Percentiles rank a stretch among this genome's conserved stretches.
These are phyloP conservation scores for Chlorella vulgaris DNA, from an alignment of 139 green algal genomes.

Conservation along the genomic window DNA sequence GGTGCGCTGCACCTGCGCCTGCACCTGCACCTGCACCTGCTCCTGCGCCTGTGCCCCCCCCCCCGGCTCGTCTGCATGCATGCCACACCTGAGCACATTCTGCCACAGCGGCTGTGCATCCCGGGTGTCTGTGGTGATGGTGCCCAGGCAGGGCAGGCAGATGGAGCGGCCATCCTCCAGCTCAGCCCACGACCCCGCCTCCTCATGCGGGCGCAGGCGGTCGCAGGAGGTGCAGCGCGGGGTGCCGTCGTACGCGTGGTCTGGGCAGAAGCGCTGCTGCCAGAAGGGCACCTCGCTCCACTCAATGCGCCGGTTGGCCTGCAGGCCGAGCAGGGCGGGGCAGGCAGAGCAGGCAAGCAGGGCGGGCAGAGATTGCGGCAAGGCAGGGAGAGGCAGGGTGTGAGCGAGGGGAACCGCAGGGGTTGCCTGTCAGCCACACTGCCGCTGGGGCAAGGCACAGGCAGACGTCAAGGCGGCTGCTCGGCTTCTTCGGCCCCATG, in stretches of 20 bases:
- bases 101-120: constrained; percentile 83
- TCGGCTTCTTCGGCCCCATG: too few species aligned
- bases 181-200: constrained; percentile 42
- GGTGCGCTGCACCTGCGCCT: too few species aligned
- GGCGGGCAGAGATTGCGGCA: too few species aligned
- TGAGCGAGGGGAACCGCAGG: too few species aligned
- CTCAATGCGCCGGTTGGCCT: constrained; percentile 43
- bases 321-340: constrained; percentile 19
- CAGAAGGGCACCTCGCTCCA: constrained; percentile 72
- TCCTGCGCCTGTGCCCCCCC: too few species aligned
- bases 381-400: too few species aligned
- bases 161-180: constrained; percentile 77
- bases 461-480: too few species aligned
- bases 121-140: constrained; percentile 67
- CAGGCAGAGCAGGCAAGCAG: neutral
- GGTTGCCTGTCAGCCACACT: neutral
- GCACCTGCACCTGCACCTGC: too few species aligned
- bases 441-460: neutral
- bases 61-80: too few species aligned
- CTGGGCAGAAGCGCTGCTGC: constrained; percentile 62
- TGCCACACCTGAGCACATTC: constrained; percentile 57
- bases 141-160: constrained; percentile 81
- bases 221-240: constrained; percentile 70
- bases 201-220: constrained; percentile 49
- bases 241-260: constrained; percentile 63